Conservation (phyloP, 2,329 filamentous ascomycete genomes). For the Aspergillus quadricinctus region DNA sequence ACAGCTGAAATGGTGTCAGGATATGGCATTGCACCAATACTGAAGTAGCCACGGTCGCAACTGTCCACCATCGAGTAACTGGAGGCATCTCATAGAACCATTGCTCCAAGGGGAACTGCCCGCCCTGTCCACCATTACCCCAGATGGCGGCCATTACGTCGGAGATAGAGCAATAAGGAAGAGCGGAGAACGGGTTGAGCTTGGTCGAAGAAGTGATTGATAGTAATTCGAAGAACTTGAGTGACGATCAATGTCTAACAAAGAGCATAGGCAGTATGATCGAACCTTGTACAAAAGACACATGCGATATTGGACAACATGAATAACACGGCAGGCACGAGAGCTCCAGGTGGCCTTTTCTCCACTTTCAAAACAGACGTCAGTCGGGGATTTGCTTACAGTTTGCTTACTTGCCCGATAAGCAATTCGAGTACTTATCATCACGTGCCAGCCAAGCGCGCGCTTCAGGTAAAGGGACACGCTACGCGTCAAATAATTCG, state of each 20-base stretch:
- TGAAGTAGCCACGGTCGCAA: constrained; percentile 81
- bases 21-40: constrained; percentile 90
- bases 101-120: constrained; percentile 77
- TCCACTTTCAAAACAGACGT: constrained; percentile 5
- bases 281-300: neutral
- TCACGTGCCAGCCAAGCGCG: constrained; percentile 10
- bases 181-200: neutral
- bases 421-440: neutral
- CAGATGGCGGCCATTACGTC: constrained; percentile 41
- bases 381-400: neutral
- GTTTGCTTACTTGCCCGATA: constrained; percentile 9
- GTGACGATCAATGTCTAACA: neutral
- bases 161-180: neutral
- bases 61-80: constrained; percentile 95
- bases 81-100: constrained; percentile 99
- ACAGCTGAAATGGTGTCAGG: constrained; percentile 88
- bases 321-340: neutral
- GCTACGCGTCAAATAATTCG: constrained; percentile 20
- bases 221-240: neutral
- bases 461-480: constrained; percentile 10
- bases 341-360: constrained; percentile 22
- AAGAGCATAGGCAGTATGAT: neutral
- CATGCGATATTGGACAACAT: neutral
- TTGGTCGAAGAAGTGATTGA: neutral
- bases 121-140: constrained; percentile 44